These are phyloP conservation scores for Neurospora sp. DNA, from an alignment of 495 filamentous ascomycete species.

Conservation along the genomic window DNA sequence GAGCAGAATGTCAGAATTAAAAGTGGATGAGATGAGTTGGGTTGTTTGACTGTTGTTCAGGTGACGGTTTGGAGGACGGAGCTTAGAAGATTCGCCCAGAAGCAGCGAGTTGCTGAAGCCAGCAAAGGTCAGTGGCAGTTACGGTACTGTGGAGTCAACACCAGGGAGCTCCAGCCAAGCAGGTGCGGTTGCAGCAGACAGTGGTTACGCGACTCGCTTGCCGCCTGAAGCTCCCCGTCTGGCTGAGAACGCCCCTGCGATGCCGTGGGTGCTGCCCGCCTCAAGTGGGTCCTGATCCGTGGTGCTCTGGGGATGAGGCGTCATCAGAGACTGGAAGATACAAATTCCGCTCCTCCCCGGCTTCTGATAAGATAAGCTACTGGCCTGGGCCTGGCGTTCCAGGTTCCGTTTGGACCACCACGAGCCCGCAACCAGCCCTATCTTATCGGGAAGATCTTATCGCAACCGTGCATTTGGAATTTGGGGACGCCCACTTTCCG, in stretches of 20 bases:
- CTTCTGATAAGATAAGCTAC: not conserved
- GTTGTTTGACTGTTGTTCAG: conserved; percentile 5
- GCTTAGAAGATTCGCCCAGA: conserved; percentile 16
- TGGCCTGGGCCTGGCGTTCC: not conserved
- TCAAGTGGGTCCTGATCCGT: not conserved
- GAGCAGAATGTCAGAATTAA: not conserved
- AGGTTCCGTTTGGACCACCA: not conserved
- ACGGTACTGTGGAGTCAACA: not conserved
- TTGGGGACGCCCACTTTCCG: conserved; percentile 2
- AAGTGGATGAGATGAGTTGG: not conserved
- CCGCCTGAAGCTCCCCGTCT: conserved; percentile 20
- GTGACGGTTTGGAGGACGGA: conserved; percentile 6
- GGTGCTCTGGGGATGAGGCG: not conserved
- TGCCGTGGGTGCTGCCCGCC: not conserved
- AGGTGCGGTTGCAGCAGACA: conserved; percentile 10
- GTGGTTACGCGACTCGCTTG: conserved; percentile 33
- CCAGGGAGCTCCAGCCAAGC: not conserved
- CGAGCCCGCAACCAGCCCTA: not conserved
- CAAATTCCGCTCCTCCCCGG: conserved; percentile 1
- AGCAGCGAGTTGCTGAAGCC: not conserved
- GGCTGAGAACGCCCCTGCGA: not conserved
- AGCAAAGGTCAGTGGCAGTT: conserved; percentile 9
- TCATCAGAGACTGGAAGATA: not conserved
- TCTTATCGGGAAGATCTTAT: conserved; percentile 7
- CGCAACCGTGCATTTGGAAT: not conserved